These are phyloP conservation scores for Viola odorata DNA, from an alignment of 345 rosid species.

Conservation along the genomic window DNA sequence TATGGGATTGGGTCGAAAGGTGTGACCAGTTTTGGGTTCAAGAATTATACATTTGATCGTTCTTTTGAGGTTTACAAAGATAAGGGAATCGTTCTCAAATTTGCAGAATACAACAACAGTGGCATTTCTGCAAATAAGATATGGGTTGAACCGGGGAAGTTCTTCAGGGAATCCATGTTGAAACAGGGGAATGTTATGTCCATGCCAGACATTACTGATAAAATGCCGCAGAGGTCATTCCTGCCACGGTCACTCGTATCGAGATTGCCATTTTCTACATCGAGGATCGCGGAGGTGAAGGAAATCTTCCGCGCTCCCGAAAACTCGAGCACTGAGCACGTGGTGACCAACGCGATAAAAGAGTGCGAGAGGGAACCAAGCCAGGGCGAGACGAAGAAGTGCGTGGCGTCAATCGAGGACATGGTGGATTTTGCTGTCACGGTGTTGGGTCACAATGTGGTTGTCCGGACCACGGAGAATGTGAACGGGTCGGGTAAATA, in stretches of 20 bases:
- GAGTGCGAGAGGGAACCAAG: conserved; percentile 28
- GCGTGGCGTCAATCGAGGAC: conserved; percentile 24
- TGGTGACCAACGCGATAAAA: conserved; percentile 14
- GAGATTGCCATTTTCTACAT: conserved; percentile 22
- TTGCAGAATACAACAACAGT: conserved; percentile 15
- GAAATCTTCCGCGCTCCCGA: conserved; percentile 17
- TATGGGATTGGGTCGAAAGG: conserved; percentile 26
- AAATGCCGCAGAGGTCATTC: conserved; percentile 26
- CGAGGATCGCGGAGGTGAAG: not conserved
- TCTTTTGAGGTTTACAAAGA: conserved; percentile 21
- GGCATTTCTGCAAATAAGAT: conserved; percentile 15
- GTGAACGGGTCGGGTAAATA: conserved; percentile 18
- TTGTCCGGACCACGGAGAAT: conserved; percentile 20
- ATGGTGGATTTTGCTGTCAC: conserved; percentile 23
- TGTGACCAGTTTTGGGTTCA: conserved; percentile 15
- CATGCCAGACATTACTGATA: conserved; percentile 27
- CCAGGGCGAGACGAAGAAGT: conserved; percentile 25
- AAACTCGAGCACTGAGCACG: conserved; percentile 16
- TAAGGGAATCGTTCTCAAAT: conserved; percentile 14
- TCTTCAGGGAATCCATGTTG: conserved; percentile 29
- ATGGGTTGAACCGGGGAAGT: conserved; percentile 31
- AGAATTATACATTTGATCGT: conserved; percentile 17
- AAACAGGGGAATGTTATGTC: conserved; percentile 23
- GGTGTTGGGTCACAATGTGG: conserved; percentile 17
- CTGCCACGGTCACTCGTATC: conserved; percentile 18